Conservation (phyloP, 2,329 filamentous ascomycete species). For the Pseudodiploospora longispora region DNA sequence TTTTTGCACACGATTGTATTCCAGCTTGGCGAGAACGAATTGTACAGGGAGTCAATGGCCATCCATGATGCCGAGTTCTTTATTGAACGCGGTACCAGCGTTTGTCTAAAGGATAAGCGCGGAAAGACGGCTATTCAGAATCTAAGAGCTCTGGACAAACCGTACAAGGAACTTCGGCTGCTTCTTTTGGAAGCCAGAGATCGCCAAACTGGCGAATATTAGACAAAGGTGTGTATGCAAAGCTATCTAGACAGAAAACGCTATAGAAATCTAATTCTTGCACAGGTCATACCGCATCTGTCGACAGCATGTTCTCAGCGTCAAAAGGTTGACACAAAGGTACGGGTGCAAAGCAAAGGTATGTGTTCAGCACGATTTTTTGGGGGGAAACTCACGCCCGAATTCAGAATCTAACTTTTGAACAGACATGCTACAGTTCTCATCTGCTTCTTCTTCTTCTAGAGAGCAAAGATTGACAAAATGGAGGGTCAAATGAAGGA, state of each 20-base stretch:
- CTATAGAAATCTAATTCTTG: background rate
- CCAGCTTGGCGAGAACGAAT: background rate
- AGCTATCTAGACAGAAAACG: no score
- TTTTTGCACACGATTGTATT: conserved; percentile 8
- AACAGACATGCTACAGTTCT: no score
- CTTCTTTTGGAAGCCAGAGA: background rate
- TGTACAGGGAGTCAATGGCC: background rate
- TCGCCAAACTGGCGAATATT: background rate
- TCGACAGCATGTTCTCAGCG: background rate
- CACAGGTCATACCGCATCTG: background rate
- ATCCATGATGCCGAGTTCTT: background rate
- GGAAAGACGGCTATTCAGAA: background rate
- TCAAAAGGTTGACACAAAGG: background rate
- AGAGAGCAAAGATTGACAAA: no score
- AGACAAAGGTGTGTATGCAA: background rate
- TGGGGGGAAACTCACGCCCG: no score
- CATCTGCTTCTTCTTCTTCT: no score
- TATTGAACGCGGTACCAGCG: background rate
- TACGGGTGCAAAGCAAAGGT: background rate
- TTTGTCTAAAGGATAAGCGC: background rate
- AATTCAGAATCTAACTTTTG: no score
- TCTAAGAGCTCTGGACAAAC: background rate
- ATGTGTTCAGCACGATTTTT: background rate
- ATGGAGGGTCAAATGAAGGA: background rate
- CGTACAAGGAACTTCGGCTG: background rate